Evolutionary conservation across 805 yeast genomes (phyloP), one percentile per base, ranked within the genome.

Genomic region (Candida ipomoeae): DNA sequence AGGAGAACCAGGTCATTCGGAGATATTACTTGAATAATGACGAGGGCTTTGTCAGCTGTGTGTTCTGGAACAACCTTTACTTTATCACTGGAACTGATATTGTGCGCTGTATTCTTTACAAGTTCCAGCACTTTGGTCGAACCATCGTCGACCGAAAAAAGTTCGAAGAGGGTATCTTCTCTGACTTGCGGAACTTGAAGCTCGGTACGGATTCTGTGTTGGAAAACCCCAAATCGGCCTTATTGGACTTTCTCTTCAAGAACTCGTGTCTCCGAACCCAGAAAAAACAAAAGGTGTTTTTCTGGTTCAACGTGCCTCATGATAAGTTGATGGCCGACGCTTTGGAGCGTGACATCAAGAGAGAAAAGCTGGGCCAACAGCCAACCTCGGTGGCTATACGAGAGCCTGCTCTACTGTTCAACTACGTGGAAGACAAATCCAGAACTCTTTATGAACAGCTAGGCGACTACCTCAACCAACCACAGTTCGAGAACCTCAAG

Each of bases 71-170:
- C 61, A 86, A 87, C 62, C 72, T 91, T 13, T 92, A 86, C 65
- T 91, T 87, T 68, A 80, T 92, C 44, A 92, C 98, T 0, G 98
- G 98, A 2, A 92, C 98, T 0, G 98, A 94, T 72, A 91, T 92
- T 51, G 96, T 94, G 43, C 82, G 96, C 51, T 89, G 96, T 66
- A 81, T 92, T 46, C 86, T 90, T 15, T 94, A 87, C 67, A 82
- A 92, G 57, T 87, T 92, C 71, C 85, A 85, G 59, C 90, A 89
- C 58, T 88, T 92, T 71, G 99, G 99, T 0, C 77, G 98, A 54
- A 80, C 80, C 53, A 83, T 94, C 21, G 66, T 80, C 17, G 97
- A 94, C 66, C 76, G 96, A 59, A 91, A 94, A 69, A 92, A 94
- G 70, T 92, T 92, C 64, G 98, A 92, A 71, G 99, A 92, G 70